Percentiles rank a stretch among this genome's conserved stretches.
These are phyloP conservation scores for Cyphellophora attinorum DNA, from an alignment of 2,329 filamentous ascomycete species.

Conservation along the genomic window DNA sequence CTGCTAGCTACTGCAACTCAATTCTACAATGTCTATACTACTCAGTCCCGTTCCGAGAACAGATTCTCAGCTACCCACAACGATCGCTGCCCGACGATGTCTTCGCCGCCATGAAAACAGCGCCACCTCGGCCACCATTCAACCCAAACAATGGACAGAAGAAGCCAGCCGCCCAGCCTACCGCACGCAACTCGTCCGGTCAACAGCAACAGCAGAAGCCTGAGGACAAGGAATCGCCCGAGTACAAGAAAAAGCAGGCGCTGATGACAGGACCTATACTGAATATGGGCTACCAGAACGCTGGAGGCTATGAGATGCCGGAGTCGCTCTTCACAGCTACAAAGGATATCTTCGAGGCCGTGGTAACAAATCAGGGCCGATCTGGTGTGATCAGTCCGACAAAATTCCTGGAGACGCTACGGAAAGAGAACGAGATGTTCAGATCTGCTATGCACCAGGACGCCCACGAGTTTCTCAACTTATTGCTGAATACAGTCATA, in stretches of 20 bases:
- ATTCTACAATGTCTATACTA: slow-evolving; percentile 97
- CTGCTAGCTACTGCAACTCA: slow-evolving; percentile 85
- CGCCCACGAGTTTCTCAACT: slow-evolving; percentile 91
- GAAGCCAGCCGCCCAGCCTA: slow-evolving; percentile 19
- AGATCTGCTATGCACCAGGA: slow-evolving; percentile 96
- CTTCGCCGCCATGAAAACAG: slow-evolving; percentile 53
- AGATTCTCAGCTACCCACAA: slow-evolving; percentile 82
- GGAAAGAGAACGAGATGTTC: slow-evolving; percentile 94
- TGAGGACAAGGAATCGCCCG: slow-evolving; percentile 90
- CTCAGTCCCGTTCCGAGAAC: slow-evolving; percentile 84
- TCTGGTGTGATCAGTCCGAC: slow-evolving; percentile 88
- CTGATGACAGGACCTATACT: slow-evolving; percentile 79
- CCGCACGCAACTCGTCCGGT: slow-evolving; percentile 22
- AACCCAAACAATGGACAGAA: slow-evolving; percentile 41
- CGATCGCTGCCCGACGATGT: slow-evolving; percentile 61
- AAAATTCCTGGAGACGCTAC: slow-evolving; percentile 86
- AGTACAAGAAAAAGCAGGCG: slow-evolving; percentile 96
- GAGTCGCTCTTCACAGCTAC: slow-evolving; percentile 90
- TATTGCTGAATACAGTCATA: slow-evolving; percentile 92
- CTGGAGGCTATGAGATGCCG: slow-evolving; percentile 76
- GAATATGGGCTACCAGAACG: slow-evolving; percentile 73
- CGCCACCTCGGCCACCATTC: slow-evolving; percentile 42
- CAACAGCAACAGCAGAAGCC: slow-evolving; percentile 50
- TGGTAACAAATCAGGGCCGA: slow-evolving; percentile 70
- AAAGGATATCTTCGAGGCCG: slow-evolving; percentile 89